These are phyloP conservation scores for Flagelloscypha sp. DNA, from an alignment of 768 basidiomycete genomes.

Conservation along the genomic window DNA sequence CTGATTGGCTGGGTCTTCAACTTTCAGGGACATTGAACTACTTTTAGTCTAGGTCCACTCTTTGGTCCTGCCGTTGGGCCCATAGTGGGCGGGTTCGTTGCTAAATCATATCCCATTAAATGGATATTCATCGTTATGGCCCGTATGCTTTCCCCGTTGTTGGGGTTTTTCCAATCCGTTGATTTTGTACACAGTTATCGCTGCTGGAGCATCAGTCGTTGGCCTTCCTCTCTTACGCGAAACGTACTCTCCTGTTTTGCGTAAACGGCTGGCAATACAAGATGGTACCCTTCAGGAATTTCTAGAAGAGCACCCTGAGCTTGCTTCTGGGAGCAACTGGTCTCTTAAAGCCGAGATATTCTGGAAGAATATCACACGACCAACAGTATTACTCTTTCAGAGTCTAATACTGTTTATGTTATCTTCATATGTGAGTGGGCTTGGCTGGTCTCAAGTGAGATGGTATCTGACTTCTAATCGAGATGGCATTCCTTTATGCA, in stretches of 20 bases:
- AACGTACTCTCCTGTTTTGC: conserved; percentile 51
- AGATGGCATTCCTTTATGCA: background rate
- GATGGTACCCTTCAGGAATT: conserved; percentile 39
- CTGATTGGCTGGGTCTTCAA: conserved; percentile 43
- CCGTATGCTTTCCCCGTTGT: conserved; percentile 2
- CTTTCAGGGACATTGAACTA: no score
- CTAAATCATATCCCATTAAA: conserved; percentile 38
- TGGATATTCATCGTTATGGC: conserved; percentile 42
- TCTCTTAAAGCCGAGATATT: conserved; percentile 29
- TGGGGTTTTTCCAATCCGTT: conserved; percentile 1
- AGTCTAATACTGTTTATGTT: conserved; percentile 60
- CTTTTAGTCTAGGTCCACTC: conserved; percentile 56
- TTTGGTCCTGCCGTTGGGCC: conserved; percentile 50
- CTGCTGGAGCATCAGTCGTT: conserved; percentile 26
- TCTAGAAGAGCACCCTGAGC: conserved; percentile 21
- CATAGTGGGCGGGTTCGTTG: conserved; percentile 44
- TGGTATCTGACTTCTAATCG: no score
- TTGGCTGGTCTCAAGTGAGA: no score
- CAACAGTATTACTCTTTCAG: conserved; percentile 41
- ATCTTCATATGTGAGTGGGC: conserved; percentile 53
- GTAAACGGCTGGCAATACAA: conserved; percentile 22
- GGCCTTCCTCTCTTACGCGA: conserved; percentile 45
- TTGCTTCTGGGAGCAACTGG: conserved; percentile 22
- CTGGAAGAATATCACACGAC: conserved; percentile 49
- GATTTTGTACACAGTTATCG: conserved; percentile 21